phyloP scores from a whole-genome alignment of 768 basidiomycete genomes.

The Boletus barrowsii region DNA sequence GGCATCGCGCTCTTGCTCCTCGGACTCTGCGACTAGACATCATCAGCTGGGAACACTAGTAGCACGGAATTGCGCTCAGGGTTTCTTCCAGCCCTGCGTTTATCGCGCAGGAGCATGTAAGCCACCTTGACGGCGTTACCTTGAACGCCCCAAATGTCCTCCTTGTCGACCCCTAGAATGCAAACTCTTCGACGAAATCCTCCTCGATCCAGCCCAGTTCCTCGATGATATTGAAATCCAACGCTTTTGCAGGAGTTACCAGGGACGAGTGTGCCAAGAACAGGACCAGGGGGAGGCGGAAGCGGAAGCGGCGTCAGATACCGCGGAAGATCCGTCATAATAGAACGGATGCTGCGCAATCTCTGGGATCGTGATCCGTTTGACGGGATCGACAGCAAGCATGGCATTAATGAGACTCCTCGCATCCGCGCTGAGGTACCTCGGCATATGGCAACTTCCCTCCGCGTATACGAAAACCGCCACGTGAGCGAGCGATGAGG shows the following conservation, averaged over 20 bases:
- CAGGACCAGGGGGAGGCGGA: conserved; percentile 70
- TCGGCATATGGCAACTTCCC: conserved; percentile 83
- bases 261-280: conserved; percentile 71
- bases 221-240: conserved; percentile 85
- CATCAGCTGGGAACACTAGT: conserved; percentile 7
- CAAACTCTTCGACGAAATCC: conserved; percentile 74
- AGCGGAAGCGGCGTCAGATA: conserved; percentile 88
- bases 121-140: conserved; percentile 96
- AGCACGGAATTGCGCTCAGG: conserved; percentile 47
- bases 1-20: conserved; percentile 84
- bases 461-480: conserved; percentile 42
- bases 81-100: conserved; percentile 78
- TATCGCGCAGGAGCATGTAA: conserved; percentile 90
- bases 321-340: conserved; percentile 70
- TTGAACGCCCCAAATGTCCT: conserved; percentile 83
- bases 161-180: conserved; percentile 65
- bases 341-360: conserved; percentile 92
- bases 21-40: conserved; percentile 63
- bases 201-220: conserved; percentile 92
- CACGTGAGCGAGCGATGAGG: no score
- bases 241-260: conserved; percentile 60
- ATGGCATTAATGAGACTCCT: conserved; percentile 78
- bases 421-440: conserved; percentile 76
- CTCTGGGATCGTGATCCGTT: conserved; percentile 90
- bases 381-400: conserved; percentile 93